A percentile compares a stretch with the other conserved stretches of the same genome.
Conservation (phyloP, 129 eudicot species). For the Helianthus tuberosus region DNA sequence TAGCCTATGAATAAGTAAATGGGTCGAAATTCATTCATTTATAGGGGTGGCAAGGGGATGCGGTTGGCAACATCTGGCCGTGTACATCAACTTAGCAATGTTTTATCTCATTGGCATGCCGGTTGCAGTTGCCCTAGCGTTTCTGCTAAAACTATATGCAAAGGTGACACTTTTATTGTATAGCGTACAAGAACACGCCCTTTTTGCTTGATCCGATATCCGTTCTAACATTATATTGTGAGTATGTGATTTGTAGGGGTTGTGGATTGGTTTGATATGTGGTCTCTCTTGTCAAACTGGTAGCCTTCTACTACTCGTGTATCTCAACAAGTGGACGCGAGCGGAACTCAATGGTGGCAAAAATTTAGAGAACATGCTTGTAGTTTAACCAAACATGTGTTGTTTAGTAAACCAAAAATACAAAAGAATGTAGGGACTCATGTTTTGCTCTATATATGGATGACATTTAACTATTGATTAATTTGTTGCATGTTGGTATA, state of each 20-base stretch:
- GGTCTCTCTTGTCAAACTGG: conserved; percentile 60
- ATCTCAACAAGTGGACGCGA: conserved; percentile 45
- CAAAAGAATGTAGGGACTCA: not conserved
- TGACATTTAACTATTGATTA: too few relatives aligned
- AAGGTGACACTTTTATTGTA: conserved; percentile 46
- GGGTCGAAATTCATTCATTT: not conserved
- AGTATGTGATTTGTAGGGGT: conserved; percentile 46
- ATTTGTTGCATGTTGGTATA: too few relatives aligned
- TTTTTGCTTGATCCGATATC: not conserved
- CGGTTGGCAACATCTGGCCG: conserved; percentile 76
- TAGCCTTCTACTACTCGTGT: conserved; percentile 50
- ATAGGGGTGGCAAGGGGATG: conserved; percentile 93
- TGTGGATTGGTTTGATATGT: conserved; percentile 78
- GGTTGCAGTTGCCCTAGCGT: conserved; percentile 58
- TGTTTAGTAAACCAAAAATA: not conserved
- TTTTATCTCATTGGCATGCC: conserved; percentile 70
- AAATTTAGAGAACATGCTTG: not conserved
- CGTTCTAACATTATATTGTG: not conserved
- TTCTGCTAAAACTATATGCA: conserved; percentile 55
- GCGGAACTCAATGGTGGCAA: conserved; percentile 34
- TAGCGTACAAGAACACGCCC: not conserved
- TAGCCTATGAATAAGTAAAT: not conserved
- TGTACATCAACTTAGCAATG: conserved; percentile 54
- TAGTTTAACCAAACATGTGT: conserved; percentile 9
- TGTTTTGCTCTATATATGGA: not conserved